Evolutionary conservation across 805 yeast species (phyloP), one percentile per base, ranked within the genome.

Genomic region (Yarrowia porcina): DNA sequence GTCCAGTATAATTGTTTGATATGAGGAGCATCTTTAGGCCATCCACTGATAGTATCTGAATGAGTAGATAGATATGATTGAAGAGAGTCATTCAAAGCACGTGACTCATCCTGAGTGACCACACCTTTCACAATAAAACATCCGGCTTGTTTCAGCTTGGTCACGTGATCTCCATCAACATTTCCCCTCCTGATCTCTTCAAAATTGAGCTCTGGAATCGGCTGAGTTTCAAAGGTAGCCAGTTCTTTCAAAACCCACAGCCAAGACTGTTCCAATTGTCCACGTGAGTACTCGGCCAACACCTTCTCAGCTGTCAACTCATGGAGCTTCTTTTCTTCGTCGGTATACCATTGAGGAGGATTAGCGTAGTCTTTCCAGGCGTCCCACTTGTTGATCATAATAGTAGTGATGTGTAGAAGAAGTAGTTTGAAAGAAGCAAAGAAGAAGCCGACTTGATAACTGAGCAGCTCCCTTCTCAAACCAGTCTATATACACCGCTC

Each of bases 1-100:
- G 56, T 49, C 56, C 56, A 49, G 28, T 49, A 49, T 7, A 49
- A 30, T n/a, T 49, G 39, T 11, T 49, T 49, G n/a, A 49, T 49
- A 7, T 49, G 39, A 4, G 56, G 56, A 20, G 27, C 28, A 1
- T 15, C 38, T 3, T 3, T n/a, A 4, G 56, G 56, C 56, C 56
- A 49, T 1, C 56, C 56, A 0, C 39, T 9, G 21, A 49, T 10
- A 18, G 39, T 3, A 9, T 32, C 39, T 4, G 8, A 7, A 11
- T 49, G 8, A 4, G n/a, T 30, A 0, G 27, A 9, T 1, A 49
- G n/a, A 21, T 13, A 49, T 8, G 18, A 10, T 20, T 49, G 56
- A 2, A 49, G 56, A 8, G 39, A 21, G 2, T 1, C 1, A 20
- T 49, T 49, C n/a, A 49, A 28, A 7, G 15, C 38, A 21, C 39